These are phyloP conservation scores for Pyrenula aspistea DNA, from an alignment of 495 filamentous ascomycete species.

Conservation along the genomic window DNA sequence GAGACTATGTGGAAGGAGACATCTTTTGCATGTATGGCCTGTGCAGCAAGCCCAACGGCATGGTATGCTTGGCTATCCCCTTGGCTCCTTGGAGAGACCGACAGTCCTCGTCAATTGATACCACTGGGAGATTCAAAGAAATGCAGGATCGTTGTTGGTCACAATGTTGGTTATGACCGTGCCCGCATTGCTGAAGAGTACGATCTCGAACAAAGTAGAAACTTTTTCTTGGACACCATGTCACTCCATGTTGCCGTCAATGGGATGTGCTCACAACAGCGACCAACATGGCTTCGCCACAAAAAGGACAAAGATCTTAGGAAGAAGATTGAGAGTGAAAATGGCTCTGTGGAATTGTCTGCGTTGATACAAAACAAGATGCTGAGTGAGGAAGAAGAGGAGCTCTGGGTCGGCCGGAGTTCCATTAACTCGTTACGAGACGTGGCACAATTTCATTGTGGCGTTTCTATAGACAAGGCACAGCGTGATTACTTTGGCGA, in stretches of 20 bases:
- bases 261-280: constrained; percentile 95
- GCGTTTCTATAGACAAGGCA: constrained; percentile 83
- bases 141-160: constrained; percentile 72
- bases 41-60: constrained; percentile 69
- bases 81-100: constrained; percentile 77
- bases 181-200: constrained; percentile 88
- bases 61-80: constrained; percentile 99
- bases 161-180: constrained; percentile 94
- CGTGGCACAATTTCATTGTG: constrained; percentile 92
- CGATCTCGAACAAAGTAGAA: constrained; percentile 63
- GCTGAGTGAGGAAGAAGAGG: constrained; percentile 72
- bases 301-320: constrained; percentile 77
- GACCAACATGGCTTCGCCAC: constrained; percentile 93
- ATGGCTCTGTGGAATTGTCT: constrained; percentile 55
- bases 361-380: constrained; percentile 55
- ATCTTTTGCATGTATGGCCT: constrained; percentile 91
- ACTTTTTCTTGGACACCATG: constrained; percentile 94
- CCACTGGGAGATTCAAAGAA: constrained; percentile 64
- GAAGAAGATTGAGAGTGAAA: constrained; percentile 66
- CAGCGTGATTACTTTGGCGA: constrained; percentile 80
- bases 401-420: constrained; percentile 88
- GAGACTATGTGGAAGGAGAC: constrained; percentile 94
- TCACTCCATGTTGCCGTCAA: constrained; percentile 96
- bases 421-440: constrained; percentile 92
- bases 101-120: constrained; percentile 68